Base-by-base conservation (phyloP, 768 basidiomycete genomes). In the Xerocomellus chrysenteron region DNA sequence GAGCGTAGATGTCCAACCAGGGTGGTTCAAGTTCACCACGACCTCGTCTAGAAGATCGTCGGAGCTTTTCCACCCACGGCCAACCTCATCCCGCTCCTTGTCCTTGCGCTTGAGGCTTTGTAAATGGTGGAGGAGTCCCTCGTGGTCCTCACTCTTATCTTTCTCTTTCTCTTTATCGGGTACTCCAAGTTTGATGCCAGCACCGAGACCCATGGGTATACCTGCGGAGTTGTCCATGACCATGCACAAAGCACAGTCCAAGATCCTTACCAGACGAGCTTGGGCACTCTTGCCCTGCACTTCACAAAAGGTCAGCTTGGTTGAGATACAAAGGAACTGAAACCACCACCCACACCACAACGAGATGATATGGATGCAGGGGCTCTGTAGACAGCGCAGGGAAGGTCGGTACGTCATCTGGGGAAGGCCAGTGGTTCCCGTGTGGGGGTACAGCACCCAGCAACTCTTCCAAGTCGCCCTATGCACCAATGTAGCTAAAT, bases 241-340 rank as follows among this genome's bases (percentile, higher is more conserved):
- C n/a, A 40, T 47, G 24, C 10, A 9, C 41, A 30, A 37, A n/a
- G 33, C 32, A 50, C 6, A n/a, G n/a, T 6, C 19, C 24, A 8
- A 21, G 16, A 39, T 48, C 40, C 57, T 19, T 44, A 85, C 88
- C 88, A n/a, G 84, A 87, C 33, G 81, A 74, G n/a, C 86, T 88
- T 7, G 90, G 90, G 65, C 90, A 92, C 76, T 92, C 90, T 67
- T 92, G 90, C 28, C 89, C 89, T 12, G 79, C 80, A 46, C 80
- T 81, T 74, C 37, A 55, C 75, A 76, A 75, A 59, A 36, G 50
- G 48, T 67, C 33, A 61, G 60, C 50, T 52, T 30, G 17, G 26
- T 2, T 30, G 14, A 19, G 33, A 57, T 45, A 46, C 51, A 57
- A 35, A 36, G 21, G 51, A 45, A 52, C 44, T 8, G 49, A 40